Percentiles rank a stretch among this genome's conserved stretches.
Conservation (phyloP, 768 basidiomycete species). For the Pulveroboletus sp. region DNA sequence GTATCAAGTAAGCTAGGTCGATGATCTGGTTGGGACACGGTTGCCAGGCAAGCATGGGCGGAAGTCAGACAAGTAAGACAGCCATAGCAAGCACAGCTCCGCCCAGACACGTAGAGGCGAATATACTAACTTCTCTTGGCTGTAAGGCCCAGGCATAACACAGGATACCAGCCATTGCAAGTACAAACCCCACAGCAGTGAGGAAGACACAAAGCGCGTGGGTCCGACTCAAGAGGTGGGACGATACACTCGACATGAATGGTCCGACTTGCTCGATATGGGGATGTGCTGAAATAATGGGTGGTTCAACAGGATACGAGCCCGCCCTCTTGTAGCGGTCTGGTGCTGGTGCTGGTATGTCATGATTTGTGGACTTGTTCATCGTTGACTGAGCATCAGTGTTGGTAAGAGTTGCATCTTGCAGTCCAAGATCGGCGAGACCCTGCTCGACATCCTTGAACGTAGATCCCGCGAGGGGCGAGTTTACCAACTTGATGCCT, state of each 20-base stretch:
- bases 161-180: constrained; percentile 49
- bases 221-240: constrained; percentile 46
- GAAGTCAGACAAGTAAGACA: constrained; percentile 11
- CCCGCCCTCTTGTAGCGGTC: background rate
- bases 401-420: background rate
- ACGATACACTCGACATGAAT: constrained; percentile 38
- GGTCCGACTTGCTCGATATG: constrained; percentile 52
- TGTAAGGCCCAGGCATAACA: constrained; percentile 52
- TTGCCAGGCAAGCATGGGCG: background rate
- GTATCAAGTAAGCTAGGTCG: too few species aligned
- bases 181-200: constrained; percentile 46
- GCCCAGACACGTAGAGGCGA: constrained; percentile 39
- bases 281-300: constrained; percentile 44
- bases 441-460: constrained; percentile 15
- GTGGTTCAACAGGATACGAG: constrained; percentile 19
- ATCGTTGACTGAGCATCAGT: background rate
- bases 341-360: background rate
- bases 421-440: background rate
- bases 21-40: background rate
- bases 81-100: constrained; percentile 29
- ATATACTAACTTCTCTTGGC: constrained; percentile 43
- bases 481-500: constrained; percentile 22
- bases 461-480: constrained; percentile 14
- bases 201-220: constrained; percentile 49
- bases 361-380: background rate